Evolutionary conservation across 495 filamentous ascomycete genomes (phyloP).

Genomic region (Penicillium waksmanii): DNA sequence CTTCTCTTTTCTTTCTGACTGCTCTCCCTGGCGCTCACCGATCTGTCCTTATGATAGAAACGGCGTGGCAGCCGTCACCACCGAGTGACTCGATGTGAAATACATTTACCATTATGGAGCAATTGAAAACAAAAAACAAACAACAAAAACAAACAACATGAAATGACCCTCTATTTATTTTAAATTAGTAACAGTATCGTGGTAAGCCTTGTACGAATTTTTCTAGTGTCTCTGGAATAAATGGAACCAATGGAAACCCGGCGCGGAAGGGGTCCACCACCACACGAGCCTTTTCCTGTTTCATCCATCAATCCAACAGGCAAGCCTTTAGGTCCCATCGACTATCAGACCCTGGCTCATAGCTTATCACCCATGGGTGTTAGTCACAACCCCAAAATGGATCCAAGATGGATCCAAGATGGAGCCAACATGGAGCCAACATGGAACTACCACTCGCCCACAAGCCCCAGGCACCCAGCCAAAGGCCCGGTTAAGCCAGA

Average conservation of each 20-base stretch:
- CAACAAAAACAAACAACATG: neutral
- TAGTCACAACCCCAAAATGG: slow-evolving; percentile 3
- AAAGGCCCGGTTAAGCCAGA: neutral
- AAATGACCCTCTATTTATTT: neutral
- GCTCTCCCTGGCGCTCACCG: slow-evolving; percentile 41
- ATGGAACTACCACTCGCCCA: neutral
- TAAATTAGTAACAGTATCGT: slow-evolving; percentile 5
- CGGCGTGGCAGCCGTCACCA: slow-evolving; percentile 49
- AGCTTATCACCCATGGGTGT: neutral
- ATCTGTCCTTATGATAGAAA: slow-evolving; percentile 9
- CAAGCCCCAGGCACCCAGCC: neutral
- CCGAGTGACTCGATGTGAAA: slow-evolving; percentile 27
- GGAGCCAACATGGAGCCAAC: neutral
- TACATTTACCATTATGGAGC: slow-evolving; percentile 11
- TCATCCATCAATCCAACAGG: neutral
- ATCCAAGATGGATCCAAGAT: neutral
- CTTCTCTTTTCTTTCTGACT: slow-evolving; percentile 10
- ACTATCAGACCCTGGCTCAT: slow-evolving; percentile 7
- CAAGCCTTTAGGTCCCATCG: neutral
- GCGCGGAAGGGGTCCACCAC: neutral
- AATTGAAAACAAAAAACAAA: slow-evolving; percentile 8
- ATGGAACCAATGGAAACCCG: neutral
- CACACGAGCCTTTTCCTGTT: neutral
- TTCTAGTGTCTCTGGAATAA: neutral
- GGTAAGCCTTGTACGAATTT: slow-evolving; percentile 1